Conservation (phyloP, 169 alveolate species). For the Cystoisospora suis region DNA sequence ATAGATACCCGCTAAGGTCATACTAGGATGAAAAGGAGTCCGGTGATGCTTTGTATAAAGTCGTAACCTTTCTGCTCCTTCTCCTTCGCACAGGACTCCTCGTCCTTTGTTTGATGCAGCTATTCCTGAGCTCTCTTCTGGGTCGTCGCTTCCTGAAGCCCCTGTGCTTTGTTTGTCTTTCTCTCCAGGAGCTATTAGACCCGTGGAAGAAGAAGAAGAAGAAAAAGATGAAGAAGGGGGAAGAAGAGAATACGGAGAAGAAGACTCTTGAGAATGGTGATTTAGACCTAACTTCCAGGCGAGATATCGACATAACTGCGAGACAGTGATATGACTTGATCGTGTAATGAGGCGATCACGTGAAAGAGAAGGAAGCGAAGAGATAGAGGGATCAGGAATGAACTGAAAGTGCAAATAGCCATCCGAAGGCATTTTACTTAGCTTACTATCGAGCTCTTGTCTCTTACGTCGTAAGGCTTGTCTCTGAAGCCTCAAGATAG, state of each 20-base stretch:
- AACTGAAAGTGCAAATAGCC: slow-evolving; percentile 52
- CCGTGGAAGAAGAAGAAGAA: not conserved
- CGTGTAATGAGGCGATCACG: not conserved
- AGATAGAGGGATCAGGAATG: slow-evolving; percentile 51
- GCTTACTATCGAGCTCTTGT: slow-evolving; percentile 21
- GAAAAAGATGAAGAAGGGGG: not conserved
- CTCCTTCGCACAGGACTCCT: not conserved
- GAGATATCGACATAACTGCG: slow-evolving; percentile 35
- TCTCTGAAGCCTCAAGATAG: slow-evolving; percentile 12
- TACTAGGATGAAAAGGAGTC: slow-evolving; percentile 11
- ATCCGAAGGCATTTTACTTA: not conserved
- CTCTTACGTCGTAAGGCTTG: slow-evolving; percentile 41
- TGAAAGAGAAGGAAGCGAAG: slow-evolving; percentile 35
- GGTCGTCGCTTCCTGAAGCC: not conserved
- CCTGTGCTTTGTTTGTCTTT: not conserved
- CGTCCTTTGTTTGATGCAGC: not conserved
- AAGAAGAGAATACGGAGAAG: not conserved
- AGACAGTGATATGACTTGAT: slow-evolving; percentile 38
- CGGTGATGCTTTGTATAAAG: slow-evolving; percentile 47
- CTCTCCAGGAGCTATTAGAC: not conserved
- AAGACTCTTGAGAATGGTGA: not conserved
- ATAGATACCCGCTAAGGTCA: slow-evolving; percentile 39
- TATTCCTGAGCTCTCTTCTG: not conserved
- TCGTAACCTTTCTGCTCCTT: not conserved
- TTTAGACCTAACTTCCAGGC: not conserved